Evolutionary conservation across 2,329 filamentous ascomycete species (phyloP).

Genomic region (Pseudofabraea citricarpa): DNA sequence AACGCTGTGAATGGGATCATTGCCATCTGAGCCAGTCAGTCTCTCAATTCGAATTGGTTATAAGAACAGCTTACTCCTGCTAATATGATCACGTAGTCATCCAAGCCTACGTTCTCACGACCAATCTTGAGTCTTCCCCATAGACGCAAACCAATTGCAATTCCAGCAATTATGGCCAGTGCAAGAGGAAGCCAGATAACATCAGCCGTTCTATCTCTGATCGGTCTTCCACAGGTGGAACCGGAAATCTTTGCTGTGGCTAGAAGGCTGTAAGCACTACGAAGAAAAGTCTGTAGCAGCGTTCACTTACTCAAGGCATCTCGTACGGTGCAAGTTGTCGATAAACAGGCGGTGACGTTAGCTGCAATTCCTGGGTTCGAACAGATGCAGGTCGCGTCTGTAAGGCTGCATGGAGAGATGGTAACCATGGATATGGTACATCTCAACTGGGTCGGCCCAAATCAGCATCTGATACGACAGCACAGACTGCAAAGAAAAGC

Average conservation of each 20-base stretch:
- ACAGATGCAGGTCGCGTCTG: conserved; percentile 36
- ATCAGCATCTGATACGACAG: background rate
- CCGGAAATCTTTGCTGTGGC: background rate
- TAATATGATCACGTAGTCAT: conserved; percentile 31
- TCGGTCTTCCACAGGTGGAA: background rate
- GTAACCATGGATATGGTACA: conserved; percentile 11
- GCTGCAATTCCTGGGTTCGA: conserved; percentile 27
- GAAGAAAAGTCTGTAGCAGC: background rate
- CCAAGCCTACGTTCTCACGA: conserved; percentile 12
- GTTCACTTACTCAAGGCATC: conserved; percentile 31
- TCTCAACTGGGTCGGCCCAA: conserved; percentile 5
- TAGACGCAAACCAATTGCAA: conserved; percentile 26
- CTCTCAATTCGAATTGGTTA: background rate
- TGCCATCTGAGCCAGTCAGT: background rate
- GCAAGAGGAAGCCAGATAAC: conserved; percentile 16
- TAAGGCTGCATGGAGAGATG: conserved; percentile 30
- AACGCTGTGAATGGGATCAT: background rate
- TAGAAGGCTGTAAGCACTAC: conserved; percentile 4
- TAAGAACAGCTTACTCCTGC: conserved; percentile 6
- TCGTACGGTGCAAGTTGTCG: conserved; percentile 29
- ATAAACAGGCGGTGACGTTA: conserved; percentile 30
- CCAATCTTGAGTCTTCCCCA: background rate
- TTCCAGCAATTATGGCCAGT: conserved; percentile 19
- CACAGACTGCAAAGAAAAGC: background rate
- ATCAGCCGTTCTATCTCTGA: background rate